Base-by-base conservation (phyloP, 768 basidiomycete species). In the Russula abietina region DNA sequence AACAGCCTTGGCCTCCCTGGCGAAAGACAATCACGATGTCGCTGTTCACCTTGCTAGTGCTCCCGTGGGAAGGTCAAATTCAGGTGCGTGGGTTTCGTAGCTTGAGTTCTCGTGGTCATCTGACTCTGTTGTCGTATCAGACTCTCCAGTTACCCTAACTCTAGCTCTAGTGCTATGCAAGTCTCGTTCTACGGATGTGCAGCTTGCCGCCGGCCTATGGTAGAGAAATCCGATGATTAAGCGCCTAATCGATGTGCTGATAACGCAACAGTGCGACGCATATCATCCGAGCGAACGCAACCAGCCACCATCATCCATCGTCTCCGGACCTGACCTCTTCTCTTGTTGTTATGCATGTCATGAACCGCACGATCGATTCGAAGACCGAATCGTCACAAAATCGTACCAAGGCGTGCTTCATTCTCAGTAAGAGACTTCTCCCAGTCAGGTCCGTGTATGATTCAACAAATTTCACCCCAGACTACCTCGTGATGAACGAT, bases 121-220 rank as follows among this genome's bases (percentile, higher is more conserved):
- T 39, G 41, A 41, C 24, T 36, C 28, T 30, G 32, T 38, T 17
- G 6, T 38, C 16, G 2, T 30, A 2, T n/a, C 58, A 65, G 67
- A 65, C 14, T 50, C 22, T 59, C 70, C 75, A 52, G 74, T 80
- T 3, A 70, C 78, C 8, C 71, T 88, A 4, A 70, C 77, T 3
- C 71, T 75, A 5, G 76, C 83, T 8, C 71, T 88, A 3, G 72
- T 75, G 3, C 73, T 87, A 32, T 79, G 81, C 10, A 89, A 85
- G 69, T 83, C 84, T 16, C 79, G 87, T 2, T 74, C 76, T 3
- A 71, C 78, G 1, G 84, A 87, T 22, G 80, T 87, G 11, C 88
- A 90, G 64, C 73, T 91, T 1, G 84, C 87, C 1, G 87, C 88
- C 0, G 84, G 84, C 67, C 69, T 88, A 17, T 90, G 88, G 88